These are phyloP conservation scores for Xylaria intraflava DNA, from an alignment of 495 filamentous ascomycete genomes.

Conservation along the genomic window DNA sequence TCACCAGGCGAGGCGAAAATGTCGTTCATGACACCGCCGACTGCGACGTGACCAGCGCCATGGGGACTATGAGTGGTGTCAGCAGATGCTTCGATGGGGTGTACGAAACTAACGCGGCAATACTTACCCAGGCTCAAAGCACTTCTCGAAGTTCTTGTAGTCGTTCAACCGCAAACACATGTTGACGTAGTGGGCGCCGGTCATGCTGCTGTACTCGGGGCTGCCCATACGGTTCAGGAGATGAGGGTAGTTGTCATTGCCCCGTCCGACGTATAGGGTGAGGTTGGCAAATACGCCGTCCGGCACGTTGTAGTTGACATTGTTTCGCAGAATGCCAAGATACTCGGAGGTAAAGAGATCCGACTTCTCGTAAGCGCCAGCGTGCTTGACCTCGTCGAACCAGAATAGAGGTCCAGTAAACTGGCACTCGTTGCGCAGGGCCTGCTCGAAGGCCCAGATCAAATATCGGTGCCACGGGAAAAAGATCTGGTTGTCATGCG, in stretches of 20 bases:
- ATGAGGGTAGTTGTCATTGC: constrained; percentile 2
- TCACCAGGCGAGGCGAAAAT: constrained; percentile 22
- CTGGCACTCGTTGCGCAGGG: constrained; percentile 52
- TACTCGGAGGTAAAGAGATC: constrained; percentile 6
- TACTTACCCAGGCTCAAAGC: constrained; percentile 16
- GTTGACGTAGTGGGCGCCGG: constrained; percentile 21
- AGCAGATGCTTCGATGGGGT: neutral
- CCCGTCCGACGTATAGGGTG: constrained; percentile 26
- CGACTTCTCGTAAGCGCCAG: constrained; percentile 6
- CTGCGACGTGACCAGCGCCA: constrained; percentile 17
- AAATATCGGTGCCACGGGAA: constrained; percentile 55
- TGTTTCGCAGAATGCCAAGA: constrained; percentile 3
- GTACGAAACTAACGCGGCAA: neutral
- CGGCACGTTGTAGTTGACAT: constrained; percentile 18
- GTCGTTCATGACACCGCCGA: constrained; percentile 21
- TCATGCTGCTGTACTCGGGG: constrained; percentile 12
- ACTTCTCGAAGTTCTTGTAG: constrained; percentile 13
- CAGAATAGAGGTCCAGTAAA: constrained; percentile 8
- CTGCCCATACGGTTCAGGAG: constrained; percentile 9
- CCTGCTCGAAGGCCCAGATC: constrained; percentile 47
- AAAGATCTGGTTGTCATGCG: constrained; percentile 32
- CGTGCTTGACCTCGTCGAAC: constrained; percentile 16
- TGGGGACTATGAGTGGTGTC: constrained; percentile 2
- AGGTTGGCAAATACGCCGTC: constrained; percentile 20
- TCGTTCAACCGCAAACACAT: constrained; percentile 8